phyloP scores from a whole-genome alignment of 1,284 basidiomycete genomes.

The Cutaneotrichosporon daszewskae region DNA sequence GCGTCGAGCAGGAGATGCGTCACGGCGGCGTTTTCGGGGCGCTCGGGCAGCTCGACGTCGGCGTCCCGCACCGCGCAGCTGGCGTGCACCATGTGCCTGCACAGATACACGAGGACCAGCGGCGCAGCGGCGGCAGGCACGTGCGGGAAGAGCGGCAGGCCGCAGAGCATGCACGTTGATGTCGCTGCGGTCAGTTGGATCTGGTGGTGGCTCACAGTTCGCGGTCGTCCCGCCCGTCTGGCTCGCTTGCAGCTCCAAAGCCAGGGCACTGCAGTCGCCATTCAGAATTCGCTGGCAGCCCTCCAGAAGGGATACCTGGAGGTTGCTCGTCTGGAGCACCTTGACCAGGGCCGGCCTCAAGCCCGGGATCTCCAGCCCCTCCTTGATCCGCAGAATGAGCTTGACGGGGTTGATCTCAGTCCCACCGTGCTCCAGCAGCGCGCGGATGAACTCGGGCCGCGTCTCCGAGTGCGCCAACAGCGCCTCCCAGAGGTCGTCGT shows the following conservation, averaged over 20 bases:
- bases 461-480: slow-evolving; percentile 90
- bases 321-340: slow-evolving; percentile 90
- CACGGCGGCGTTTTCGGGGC: slow-evolving; percentile 43
- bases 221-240: slow-evolving; percentile 74
- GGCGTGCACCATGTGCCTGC: slow-evolving; percentile 78
- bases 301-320: slow-evolving; percentile 78
- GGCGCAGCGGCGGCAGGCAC: slow-evolving; percentile 31
- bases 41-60: slow-evolving; percentile 37
- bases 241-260: slow-evolving; percentile 60
- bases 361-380: slow-evolving; percentile 92
- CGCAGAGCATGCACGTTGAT: slow-evolving; percentile 62
- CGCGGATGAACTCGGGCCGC: slow-evolving; percentile 92
- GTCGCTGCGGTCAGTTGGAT: slow-evolving; percentile 50
- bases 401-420: slow-evolving; percentile 93
- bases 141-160: slow-evolving; percentile 56
- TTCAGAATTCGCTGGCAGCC: slow-evolving; percentile 82
- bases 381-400: slow-evolving; percentile 87
- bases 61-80: slow-evolving; percentile 51
- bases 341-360: slow-evolving; percentile 91
- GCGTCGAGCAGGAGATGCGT: slow-evolving; percentile 53
- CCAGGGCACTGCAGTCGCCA: slow-evolving; percentile 72
- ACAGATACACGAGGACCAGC: slow-evolving; percentile 64
- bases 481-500: slow-evolving; percentile 97
- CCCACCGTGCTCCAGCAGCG: slow-evolving; percentile 89
- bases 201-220: slow-evolving; percentile 53